Base-by-base conservation (phyloP, 1,284 basidiomycete species). In the Takashimella koratensis region DNA sequence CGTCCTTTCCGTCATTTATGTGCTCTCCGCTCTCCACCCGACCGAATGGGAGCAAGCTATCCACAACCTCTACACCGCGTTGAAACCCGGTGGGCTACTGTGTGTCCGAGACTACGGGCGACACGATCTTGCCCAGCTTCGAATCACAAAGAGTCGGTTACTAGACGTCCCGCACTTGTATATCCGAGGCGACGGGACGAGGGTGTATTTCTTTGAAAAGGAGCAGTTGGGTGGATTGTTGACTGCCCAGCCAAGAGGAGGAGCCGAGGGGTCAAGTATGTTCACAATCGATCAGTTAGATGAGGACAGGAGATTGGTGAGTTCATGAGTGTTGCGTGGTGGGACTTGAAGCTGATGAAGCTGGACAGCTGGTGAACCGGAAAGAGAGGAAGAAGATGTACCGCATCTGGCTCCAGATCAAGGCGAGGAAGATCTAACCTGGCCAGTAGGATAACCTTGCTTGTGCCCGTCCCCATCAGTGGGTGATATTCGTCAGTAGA, bases 361-460 rank as follows among this genome's bases (percentile, higher is more conserved):
- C n/a, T n/a, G n/a, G 3, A 20, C 47, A 76, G 57, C 79, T 97
- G 47, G 85, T 97, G 41, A 97, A 97, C 72, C 81, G 93, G 48
- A 96, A 94, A 74, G 80, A 90, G 52, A 86, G 92, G 76, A 77
- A 94, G 51, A 92, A 94, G 76, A 97, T 97, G 93, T 95, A 94
- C 73, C 80, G 93, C 43, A 88, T 93, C 3, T 95, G 90, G 90
- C 86, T 94, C 84, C 90, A 95, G 75, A 88, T 84, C 3, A 89
- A 88, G 72, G 93, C 92, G 65, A 78, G 79, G 50, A 89, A 87
- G 65, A 49, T 72, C 30, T 36, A 36, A 16, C 30, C n/a, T n/a
- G n/a, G n/a, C n/a, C n/a, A n/a, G n/a, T n/a, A n/a, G 3, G n/a
- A n/a, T n/a, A n/a, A n/a, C n/a, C n/a, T n/a, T n/a, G n/a, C n/a